Evolutionary conservation across 2,329 filamentous ascomycete species (phyloP).

Genomic region (Neofusicoccum ribis): DNA sequence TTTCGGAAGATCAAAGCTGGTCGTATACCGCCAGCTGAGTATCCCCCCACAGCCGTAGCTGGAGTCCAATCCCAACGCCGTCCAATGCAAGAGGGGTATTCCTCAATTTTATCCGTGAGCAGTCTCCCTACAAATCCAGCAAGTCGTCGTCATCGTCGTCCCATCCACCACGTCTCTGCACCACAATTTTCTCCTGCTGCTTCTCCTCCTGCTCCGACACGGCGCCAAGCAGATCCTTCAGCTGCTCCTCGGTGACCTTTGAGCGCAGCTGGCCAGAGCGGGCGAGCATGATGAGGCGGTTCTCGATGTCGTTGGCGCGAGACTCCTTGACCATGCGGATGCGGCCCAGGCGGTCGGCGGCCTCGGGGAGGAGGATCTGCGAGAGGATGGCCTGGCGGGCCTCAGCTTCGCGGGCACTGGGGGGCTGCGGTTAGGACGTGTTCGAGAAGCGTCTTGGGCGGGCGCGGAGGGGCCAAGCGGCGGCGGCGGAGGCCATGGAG

Average conservation of each 20-base stretch:
- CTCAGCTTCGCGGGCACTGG: conserved; percentile 57
- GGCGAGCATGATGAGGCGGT: conserved; percentile 88
- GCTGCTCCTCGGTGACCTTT: conserved; percentile 88
- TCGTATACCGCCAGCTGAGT: neutral
- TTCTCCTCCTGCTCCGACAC: conserved; percentile 71
- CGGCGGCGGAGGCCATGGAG: conserved; percentile 32
- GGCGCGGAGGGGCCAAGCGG: conserved; percentile 33
- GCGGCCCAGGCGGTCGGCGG: conserved; percentile 86
- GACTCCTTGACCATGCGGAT: conserved; percentile 95
- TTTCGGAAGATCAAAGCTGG: neutral
- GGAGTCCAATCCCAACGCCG: conserved; percentile 17
- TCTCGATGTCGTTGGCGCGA: conserved; percentile 87
- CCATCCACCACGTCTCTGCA: conserved; percentile 72
- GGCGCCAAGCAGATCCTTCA: conserved; percentile 87
- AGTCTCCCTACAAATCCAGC: conserved; percentile 32
- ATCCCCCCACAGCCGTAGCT: conserved; percentile 2
- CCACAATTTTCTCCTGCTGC: conserved; percentile 78
- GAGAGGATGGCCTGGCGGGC: conserved; percentile 75
- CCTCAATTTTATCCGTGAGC: neutral
- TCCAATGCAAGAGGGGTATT: conserved; percentile 13
- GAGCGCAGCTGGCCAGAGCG: conserved; percentile 79
- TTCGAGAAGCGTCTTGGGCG: conserved; percentile 18
- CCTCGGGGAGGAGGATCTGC: conserved; percentile 93
- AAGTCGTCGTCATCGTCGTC: conserved; percentile 75
- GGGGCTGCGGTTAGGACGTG: conserved; percentile 20